phyloP scores from a whole-genome alignment of 148 eudicot species.

The Silene conica region DNA sequence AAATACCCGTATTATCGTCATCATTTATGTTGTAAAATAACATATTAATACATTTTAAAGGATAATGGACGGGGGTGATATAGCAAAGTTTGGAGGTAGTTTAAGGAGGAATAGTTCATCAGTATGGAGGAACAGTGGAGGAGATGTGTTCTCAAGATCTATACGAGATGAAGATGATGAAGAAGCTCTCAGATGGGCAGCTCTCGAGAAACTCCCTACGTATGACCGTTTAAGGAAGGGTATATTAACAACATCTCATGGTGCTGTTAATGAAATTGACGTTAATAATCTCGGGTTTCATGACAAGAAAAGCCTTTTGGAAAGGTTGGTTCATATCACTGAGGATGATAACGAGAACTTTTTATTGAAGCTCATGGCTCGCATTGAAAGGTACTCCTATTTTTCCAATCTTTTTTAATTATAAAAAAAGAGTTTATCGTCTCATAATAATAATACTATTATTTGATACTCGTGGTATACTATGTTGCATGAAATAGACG shows the following conservation, averaged over 20 bases:
- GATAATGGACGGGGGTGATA: constrained; percentile 23
- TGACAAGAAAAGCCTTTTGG: constrained; percentile 42
- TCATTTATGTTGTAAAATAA: no score
- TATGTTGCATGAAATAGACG: no score
- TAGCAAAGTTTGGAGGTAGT: constrained; percentile 28
- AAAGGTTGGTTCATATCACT: constrained; percentile 39
- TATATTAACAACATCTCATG: constrained; percentile 40
- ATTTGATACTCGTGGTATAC: no score
- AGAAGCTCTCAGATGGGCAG: constrained; percentile 63
- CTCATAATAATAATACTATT: no score
- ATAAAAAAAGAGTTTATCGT: no score
- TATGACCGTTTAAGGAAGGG: constrained; percentile 55
- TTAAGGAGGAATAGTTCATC: constrained; percentile 31
- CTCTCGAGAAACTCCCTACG: constrained; percentile 57
- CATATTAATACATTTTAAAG: no score
- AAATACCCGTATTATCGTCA: no score
- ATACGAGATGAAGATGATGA: constrained; percentile 51
- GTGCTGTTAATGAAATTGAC: constrained; percentile 39
- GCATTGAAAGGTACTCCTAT: constrained; percentile 44
- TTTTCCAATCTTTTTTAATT: no score
- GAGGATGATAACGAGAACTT: constrained; percentile 65
- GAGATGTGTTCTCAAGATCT: constrained; percentile 39
- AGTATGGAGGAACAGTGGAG: constrained; percentile 35
- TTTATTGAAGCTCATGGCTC: constrained; percentile 45
- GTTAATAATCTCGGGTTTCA: constrained; percentile 34